phyloP scores from a whole-genome alignment of 805 yeast genomes.

The Priceomyces haplophilus region DNA sequence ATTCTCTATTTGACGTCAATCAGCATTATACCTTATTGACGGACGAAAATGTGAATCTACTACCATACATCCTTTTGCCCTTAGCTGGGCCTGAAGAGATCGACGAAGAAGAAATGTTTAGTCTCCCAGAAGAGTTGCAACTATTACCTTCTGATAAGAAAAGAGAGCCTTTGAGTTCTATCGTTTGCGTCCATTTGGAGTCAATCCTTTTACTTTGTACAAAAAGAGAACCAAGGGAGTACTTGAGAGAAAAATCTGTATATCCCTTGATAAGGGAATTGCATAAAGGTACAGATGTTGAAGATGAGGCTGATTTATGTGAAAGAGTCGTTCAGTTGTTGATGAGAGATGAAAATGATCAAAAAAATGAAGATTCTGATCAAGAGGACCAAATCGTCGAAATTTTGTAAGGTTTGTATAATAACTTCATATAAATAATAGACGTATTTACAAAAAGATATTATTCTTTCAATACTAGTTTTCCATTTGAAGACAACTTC shows the following conservation, averaged over 20 bases:
- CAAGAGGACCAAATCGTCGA: conserved; percentile 54
- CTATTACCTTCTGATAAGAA: conserved; percentile 69
- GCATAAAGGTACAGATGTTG: conserved; percentile 53
- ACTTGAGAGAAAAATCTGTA: conserved; percentile 74
- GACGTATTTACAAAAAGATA: background rate
- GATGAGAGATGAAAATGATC: conserved; percentile 82
- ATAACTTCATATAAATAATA: background rate
- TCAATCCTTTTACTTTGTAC: conserved; percentile 76
- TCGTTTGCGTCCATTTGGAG: conserved; percentile 73
- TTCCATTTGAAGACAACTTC: conserved; percentile 46
- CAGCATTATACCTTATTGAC: conserved; percentile 58
- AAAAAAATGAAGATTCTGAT: conserved; percentile 43
- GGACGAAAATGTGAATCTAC: conserved; percentile 63
- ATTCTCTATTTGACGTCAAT: conserved; percentile 76
- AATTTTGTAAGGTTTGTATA: conserved; percentile 32
- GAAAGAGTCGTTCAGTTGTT: conserved; percentile 85
- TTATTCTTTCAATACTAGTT: conserved; percentile 37
- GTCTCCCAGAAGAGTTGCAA: conserved; percentile 86
- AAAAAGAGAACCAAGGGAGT: conserved; percentile 68
- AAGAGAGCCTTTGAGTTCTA: conserved; percentile 68
- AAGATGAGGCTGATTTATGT: conserved; percentile 59
- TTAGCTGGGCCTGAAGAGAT: conserved; percentile 74
- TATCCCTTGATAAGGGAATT: conserved; percentile 85
- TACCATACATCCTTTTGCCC: conserved; percentile 81
- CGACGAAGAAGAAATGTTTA: conserved; percentile 79